Percentiles rank a stretch among this genome's conserved stretches.
Evolutionary conservation across 2,329 filamentous ascomycete genomes (phyloP).

Genomic region (Fusarium napiforme): DNA sequence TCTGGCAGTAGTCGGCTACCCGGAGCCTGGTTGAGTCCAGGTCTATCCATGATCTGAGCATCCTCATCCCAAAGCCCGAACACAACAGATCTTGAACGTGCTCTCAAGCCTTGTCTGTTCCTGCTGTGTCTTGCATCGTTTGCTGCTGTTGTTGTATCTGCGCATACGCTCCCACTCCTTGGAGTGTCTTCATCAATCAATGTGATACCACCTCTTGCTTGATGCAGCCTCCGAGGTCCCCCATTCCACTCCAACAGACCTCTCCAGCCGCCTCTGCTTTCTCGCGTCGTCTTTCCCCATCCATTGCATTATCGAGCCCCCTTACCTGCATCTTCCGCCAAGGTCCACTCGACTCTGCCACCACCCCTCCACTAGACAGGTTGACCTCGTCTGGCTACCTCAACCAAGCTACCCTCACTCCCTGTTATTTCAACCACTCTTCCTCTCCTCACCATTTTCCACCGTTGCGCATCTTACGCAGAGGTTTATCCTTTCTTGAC

Average conservation of each 20-base stretch:
- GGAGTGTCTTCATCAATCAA: conserved; percentile 49
- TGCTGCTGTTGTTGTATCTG: conserved; percentile 28
- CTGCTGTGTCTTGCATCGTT: conserved; percentile 34
- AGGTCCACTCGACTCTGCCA: conserved; percentile 55
- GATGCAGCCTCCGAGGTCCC: conserved; percentile 49
- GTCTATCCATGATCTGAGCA: conserved; percentile 37
- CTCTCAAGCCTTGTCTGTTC: conserved; percentile 15
- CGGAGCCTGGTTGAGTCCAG: conserved; percentile 34
- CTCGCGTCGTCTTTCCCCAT: conserved; percentile 48
- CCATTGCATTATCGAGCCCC: conserved; percentile 49
- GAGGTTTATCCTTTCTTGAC: conserved; percentile 39
- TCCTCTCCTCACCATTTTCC: conserved; percentile 42
- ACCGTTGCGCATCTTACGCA: conserved; percentile 39
- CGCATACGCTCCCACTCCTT: conserved; percentile 43
- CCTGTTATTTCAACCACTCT: conserved; percentile 49
- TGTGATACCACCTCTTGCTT: conserved; percentile 50
- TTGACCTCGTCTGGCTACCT: conserved; percentile 35
- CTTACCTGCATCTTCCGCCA: conserved; percentile 59
- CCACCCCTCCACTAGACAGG: conserved; percentile 50
- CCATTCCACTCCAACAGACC: conserved; percentile 46
- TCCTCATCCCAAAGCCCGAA: conserved; percentile 16
- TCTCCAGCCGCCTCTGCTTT: conserved; percentile 44
- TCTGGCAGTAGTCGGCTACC: conserved; percentile 32
- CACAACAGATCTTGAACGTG: conserved; percentile 34
- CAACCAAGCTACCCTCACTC: conserved; percentile 46